Evolutionary conservation across 768 basidiomycete species (phyloP), one percentile per base, ranked within the genome.

Genomic region (Termitomyces sp.): DNA sequence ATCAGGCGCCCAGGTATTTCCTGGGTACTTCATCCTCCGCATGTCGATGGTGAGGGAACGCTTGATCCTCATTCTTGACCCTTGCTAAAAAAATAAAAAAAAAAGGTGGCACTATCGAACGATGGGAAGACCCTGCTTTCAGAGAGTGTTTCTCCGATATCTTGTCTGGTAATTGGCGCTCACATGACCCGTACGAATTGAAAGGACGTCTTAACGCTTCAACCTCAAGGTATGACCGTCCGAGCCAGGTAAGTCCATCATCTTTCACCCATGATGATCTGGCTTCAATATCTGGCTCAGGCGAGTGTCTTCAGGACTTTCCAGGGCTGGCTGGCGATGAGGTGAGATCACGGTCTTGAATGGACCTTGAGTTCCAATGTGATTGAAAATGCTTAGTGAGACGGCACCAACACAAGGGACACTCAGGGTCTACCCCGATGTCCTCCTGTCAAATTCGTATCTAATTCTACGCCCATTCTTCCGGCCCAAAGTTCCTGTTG

Each of bases 381-480:
- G 7, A 49, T 12, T n/a, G 7, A 32, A 15, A 48, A 46, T 63
- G 57, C 32, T 20, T 56, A 86, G 84, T 63, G 83, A 88, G 66
- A 91, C 85, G 12, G 86, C 78, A 1, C 89, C 89, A 0, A 81
- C 77, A 1, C 81, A 91, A 69, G 91, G 91, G 43, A 89, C 87
- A 2, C 73, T 89, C 20, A 82, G 77, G 62, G 86, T 91, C 37
- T 91, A 84, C 71, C 89, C 91, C 1, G 80, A 85, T 61, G 79
- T 92, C 42, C 66, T 78, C 20, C 72, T 91, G 5, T 85, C 86
- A 10, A 91, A 88, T 60, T 83, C 88, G 0, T 92, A 92, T 69
- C 79, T 81, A 62, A 86, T 92, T 38, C 77, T 93, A 5, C 81
- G 91, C 17, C 91, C 91, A 0, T 92, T 93, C 81, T 91, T 92